These are phyloP conservation scores for Cadophora malorum DNA, from an alignment of 2,329 filamentous ascomycete species.

Conservation along the genomic window DNA sequence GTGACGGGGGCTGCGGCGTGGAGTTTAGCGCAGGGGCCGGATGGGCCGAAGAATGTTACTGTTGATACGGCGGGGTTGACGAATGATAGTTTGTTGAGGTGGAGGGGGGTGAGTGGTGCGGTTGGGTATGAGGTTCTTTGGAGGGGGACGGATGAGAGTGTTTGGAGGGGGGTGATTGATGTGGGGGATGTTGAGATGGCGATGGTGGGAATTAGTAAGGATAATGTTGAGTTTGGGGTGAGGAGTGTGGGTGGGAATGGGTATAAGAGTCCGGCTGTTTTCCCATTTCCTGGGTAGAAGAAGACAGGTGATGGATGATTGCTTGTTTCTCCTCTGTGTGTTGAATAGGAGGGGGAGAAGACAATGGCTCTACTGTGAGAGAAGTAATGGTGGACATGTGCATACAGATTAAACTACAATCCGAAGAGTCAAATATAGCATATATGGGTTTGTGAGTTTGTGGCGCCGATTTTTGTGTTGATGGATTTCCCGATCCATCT, in stretches of 20 bases:
- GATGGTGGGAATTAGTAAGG: constrained; percentile 58
- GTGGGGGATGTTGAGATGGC: constrained; percentile 55
- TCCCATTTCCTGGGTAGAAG: constrained; percentile 28
- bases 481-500: background rate
- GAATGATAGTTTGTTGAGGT: constrained; percentile 58
- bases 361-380: too few species aligned
- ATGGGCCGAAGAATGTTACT: constrained; percentile 55
- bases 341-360: background rate
- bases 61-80: constrained; percentile 53
- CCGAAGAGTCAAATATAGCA: too few species aligned
- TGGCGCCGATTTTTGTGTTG: background rate
- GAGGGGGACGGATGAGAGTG: constrained; percentile 56
- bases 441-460: too few species aligned
- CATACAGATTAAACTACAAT: too few species aligned
- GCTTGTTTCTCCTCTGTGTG: background rate
- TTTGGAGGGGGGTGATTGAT: constrained; percentile 56
- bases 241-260: constrained; percentile 57
- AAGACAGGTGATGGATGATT: background rate
- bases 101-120: constrained; percentile 52
- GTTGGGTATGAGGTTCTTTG: constrained; percentile 62
- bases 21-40: constrained; percentile 59
- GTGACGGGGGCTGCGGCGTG: constrained; percentile 62
- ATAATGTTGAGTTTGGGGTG: constrained; percentile 64
- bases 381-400: too few species aligned
- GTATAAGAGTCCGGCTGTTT: constrained; percentile 54